Evolutionary conservation across 2,329 filamentous ascomycete genomes (phyloP).

Genomic region (Myotisia sp.): DNA sequence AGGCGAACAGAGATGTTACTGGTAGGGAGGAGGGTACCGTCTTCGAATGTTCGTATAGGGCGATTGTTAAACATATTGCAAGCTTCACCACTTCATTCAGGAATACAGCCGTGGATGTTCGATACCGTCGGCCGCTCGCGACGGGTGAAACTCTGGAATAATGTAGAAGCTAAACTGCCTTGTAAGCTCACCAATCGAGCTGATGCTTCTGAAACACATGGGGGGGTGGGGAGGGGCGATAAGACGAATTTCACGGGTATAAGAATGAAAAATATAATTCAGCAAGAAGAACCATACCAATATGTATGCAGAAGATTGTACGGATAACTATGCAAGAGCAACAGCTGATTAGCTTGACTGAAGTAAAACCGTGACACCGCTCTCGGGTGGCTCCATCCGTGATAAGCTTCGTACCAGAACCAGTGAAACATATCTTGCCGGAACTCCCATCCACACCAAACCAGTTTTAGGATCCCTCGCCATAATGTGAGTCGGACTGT

Average conservation of each 20-base stretch:
- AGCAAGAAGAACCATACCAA: no score
- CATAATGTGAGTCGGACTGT: not conserved
- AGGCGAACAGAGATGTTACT: conserved; percentile 63
- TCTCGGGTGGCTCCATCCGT: no score
- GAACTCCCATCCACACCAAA: conserved; percentile 20
- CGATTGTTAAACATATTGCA: conserved; percentile 68
- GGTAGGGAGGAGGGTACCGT: conserved; percentile 65
- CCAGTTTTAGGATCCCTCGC: conserved; percentile 21
- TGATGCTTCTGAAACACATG: not conserved
- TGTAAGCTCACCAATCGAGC: conserved; percentile 2
- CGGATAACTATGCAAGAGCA: conserved; percentile 23
- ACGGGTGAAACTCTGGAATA: conserved; percentile 91
- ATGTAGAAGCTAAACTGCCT: conserved; percentile 59
- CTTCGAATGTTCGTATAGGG: conserved; percentile 72
- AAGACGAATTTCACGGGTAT: no score
- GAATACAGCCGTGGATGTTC: conserved; percentile 86
- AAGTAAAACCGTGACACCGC: no score
- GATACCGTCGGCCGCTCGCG: conserved; percentile 69
- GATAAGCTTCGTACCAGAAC: conserved; percentile 23
- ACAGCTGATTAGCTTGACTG: not conserved
- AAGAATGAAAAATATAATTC: no score
- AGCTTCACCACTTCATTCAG: conserved; percentile 88
- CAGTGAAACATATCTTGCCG: conserved; percentile 24
- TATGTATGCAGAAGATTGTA: conserved; percentile 31
- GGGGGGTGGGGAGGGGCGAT: not conserved